phyloP scores from a whole-genome alignment of 495 filamentous ascomycete species.

The Trichoderma parareesei region DNA sequence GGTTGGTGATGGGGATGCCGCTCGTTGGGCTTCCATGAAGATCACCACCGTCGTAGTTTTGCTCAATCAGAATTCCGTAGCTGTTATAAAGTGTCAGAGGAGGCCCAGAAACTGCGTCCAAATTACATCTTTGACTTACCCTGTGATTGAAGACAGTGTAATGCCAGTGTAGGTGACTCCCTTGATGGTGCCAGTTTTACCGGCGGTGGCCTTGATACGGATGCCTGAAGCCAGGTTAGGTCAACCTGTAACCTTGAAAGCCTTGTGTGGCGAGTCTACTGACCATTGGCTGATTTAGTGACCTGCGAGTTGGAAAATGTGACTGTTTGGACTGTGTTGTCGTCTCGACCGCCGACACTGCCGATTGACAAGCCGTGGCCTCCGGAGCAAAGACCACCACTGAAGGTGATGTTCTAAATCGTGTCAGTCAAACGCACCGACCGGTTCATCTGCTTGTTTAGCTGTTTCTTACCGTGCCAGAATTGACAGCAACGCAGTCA shows the following conservation, averaged over 20 bases:
- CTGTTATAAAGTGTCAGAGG: background rate
- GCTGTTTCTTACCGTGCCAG: slow-evolving; percentile 25
- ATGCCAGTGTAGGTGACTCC: slow-evolving; percentile 50
- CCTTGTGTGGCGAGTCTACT: background rate
- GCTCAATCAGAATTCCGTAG: slow-evolving; percentile 53
- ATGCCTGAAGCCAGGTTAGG: slow-evolving; percentile 32
- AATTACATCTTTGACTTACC: slow-evolving; percentile 26
- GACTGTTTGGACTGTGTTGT: slow-evolving; percentile 49
- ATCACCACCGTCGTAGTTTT: slow-evolving; percentile 49
- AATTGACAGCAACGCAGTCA: slow-evolving; percentile 55
- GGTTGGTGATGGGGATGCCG: slow-evolving; percentile 52
- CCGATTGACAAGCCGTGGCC: slow-evolving; percentile 54
- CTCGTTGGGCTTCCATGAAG: slow-evolving; percentile 52
- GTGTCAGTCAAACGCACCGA: background rate
- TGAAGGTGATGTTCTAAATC: slow-evolving; percentile 22
- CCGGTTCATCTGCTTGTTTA: background rate
- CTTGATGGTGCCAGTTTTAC: slow-evolving; percentile 43
- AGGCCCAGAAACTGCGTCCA: no score
- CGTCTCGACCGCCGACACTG: slow-evolving; percentile 44
- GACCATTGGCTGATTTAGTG: slow-evolving; percentile 30
- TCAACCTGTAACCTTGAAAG: background rate
- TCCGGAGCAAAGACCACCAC: slow-evolving; percentile 30
- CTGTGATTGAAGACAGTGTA: slow-evolving; percentile 43
- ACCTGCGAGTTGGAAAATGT: slow-evolving; percentile 44
- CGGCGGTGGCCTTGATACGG: slow-evolving; percentile 53